These are phyloP conservation scores for Casuarina glauca DNA, from an alignment of 306 rosid genomes.

Conservation along the genomic window DNA sequence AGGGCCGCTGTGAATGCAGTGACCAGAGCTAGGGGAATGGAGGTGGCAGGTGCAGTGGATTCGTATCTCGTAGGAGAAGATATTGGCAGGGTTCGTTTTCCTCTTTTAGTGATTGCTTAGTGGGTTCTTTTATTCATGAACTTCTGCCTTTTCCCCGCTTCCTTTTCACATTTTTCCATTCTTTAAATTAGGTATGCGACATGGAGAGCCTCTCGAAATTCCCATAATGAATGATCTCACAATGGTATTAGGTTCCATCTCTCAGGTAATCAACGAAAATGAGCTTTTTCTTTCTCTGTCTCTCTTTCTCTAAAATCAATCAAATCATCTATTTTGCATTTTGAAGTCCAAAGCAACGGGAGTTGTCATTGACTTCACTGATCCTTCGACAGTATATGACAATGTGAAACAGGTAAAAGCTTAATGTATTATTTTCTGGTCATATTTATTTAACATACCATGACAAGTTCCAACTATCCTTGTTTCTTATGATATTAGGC, in stretches of 20 bases:
- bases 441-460: neutral
- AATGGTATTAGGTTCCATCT: conserved; percentile 92
- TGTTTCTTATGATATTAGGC: conserved; percentile 48
- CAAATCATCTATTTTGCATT: conserved; percentile 13
- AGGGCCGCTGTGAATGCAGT: conserved; percentile 86
- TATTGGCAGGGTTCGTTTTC: conserved; percentile 44
- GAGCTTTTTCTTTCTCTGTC: neutral
- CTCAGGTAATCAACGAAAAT: conserved; percentile 58
- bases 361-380: conserved; percentile 87
- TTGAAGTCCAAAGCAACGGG: conserved; percentile 68
- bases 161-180: neutral
- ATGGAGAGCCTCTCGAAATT: conserved; percentile 89
- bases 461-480: neutral
- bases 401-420: conserved; percentile 83
- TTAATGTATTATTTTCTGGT: no score
- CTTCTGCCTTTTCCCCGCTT: neutral
- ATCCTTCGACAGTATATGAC: conserved; percentile 82
- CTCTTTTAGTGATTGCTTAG: neutral
- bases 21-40: conserved; percentile 69
- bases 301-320: conserved; percentile 8
- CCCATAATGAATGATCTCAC: conserved; percentile 82
- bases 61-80: conserved; percentile 53
- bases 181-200: conserved; percentile 60
- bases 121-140: neutral
- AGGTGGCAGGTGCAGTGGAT: conserved; percentile 62